Percentiles rank a stretch among this genome's conserved stretches.
Conservation (phyloP, 2,329 filamentous ascomycete species). For the Monilinia fructigena region DNA sequence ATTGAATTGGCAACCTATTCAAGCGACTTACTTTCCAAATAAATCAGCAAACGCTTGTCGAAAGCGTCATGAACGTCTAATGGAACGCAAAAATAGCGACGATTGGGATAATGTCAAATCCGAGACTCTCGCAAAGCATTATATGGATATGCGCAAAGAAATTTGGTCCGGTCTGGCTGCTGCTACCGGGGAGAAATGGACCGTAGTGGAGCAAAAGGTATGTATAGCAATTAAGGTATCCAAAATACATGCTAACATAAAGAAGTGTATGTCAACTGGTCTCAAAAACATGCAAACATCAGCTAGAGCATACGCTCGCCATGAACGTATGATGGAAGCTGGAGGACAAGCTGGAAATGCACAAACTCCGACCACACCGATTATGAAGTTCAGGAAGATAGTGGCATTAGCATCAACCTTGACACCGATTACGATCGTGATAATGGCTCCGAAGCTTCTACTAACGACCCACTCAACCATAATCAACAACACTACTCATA, state of each 20-base stretch:
- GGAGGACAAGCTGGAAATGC: conserved; percentile 15
- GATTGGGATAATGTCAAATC: conserved; percentile 78
- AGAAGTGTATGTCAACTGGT: conserved; percentile 78
- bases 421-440: conserved; percentile 42
- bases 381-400: conserved; percentile 51
- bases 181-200: conserved; percentile 82
- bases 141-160: conserved; percentile 75
- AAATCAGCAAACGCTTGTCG: conserved; percentile 75
- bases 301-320: conserved; percentile 63
- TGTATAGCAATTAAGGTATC: conserved; percentile 27
- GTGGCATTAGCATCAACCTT: conserved; percentile 64
- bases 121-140: conserved; percentile 71
- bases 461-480: conserved; percentile 18
- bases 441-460: conserved; percentile 24
- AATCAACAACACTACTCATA: conserved; percentile 22
- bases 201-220: conserved; percentile 63
- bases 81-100: conserved; percentile 59
- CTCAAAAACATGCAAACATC: conserved; percentile 76
- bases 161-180: conserved; percentile 77
- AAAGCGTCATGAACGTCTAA: conserved; percentile 81
- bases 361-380: conserved; percentile 13
- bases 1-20: conserved; percentile 82
- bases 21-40: conserved; percentile 69
- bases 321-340: conserved; percentile 51
- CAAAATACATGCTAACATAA: conserved; percentile 24